Base-by-base conservation (phyloP, 2,329 filamentous ascomycete genomes). In the Rhytidhysteron rufulum region DNA sequence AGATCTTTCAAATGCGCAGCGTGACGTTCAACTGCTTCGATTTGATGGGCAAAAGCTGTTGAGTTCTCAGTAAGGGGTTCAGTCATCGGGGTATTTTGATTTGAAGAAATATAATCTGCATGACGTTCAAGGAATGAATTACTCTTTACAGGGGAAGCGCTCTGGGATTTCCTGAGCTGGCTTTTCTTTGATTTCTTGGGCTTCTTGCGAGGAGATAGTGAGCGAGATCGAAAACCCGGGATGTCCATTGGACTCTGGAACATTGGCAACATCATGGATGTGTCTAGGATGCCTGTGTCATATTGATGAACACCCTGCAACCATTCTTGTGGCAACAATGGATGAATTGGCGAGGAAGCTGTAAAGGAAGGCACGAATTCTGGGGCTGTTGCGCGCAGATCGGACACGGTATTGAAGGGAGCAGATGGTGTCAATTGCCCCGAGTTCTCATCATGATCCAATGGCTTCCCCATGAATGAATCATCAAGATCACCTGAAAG, bases 331-430 rank as follows among this genome's bases (percentile, higher is more conserved):
- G 30, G 37, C 13, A 32, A n/a, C 17, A 29, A 19, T 15, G 34
- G 29, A 18, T n/a, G 19, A 10, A n/a, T 30, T 18, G 19, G 30
- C 20, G 16, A 11, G 31, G 11, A 31, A 7, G 16, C 16, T 17
- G 32, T 19, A 25, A 25, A 8, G 45, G 42, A 24, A 4, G 60
- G 60, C 25, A 62, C 41, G 20, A 64, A 64, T 15, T 53, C 57
- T 5, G 50, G 42, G 4, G 60, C 61, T 24, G 58, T 63, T 10
- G 61, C 49, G 24, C 61, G 54, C 16, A 64, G 45, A 17, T 55
- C 51, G 0, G 58, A 60, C 8, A 40, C n/a, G 9, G n/a, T 24
- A 19, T 18, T 38, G 9, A 34, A 53, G 16, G 43, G 44, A 13
- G n/a, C n/a, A n/a, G n/a, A n/a, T n/a, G n/a, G n/a, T n/a, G n/a